A percentile compares a stretch with the other conserved stretches of the same genome.
Conservation (phyloP, 192 early-diverging fungal genomes). For the Piromyces sp. region DNA sequence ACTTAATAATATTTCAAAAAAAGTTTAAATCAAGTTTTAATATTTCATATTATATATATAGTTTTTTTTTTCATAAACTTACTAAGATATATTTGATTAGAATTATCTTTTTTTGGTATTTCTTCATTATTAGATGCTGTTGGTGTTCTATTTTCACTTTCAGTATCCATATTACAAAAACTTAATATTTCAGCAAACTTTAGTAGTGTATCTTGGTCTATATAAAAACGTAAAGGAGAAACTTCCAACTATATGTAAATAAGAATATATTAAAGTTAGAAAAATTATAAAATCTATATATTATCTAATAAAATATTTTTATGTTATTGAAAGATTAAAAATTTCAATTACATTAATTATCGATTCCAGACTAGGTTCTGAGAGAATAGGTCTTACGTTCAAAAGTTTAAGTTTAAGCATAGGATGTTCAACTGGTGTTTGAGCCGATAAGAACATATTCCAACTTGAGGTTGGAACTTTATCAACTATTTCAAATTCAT, state of each 20-base stretch:
- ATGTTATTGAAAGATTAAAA: no score
- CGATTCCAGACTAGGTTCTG: background rate
- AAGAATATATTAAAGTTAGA: background rate
- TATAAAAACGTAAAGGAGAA: background rate
- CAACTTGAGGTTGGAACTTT: background rate
- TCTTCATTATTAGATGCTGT: background rate
- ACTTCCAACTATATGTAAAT: background rate
- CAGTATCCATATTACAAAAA: background rate
- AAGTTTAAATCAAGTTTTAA: no score
- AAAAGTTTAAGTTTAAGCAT: background rate
- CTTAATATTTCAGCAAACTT: background rate
- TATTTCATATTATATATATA: no score
- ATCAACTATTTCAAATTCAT: background rate
- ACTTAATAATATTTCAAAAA: no score
- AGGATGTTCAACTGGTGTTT: background rate
- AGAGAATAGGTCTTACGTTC: background rate
- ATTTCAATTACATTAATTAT: background rate
- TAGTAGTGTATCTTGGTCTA: background rate
- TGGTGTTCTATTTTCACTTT: background rate
- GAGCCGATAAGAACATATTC: background rate
- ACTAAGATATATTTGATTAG: background rate
- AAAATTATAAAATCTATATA: no score
- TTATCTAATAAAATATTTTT: no score
- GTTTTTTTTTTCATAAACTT: no score
- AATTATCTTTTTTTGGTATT: background rate